These are phyloP conservation scores for Debaryomycetaceae sp. DNA, from an alignment of 1,139 yeast species.

Conservation along the genomic window DNA sequence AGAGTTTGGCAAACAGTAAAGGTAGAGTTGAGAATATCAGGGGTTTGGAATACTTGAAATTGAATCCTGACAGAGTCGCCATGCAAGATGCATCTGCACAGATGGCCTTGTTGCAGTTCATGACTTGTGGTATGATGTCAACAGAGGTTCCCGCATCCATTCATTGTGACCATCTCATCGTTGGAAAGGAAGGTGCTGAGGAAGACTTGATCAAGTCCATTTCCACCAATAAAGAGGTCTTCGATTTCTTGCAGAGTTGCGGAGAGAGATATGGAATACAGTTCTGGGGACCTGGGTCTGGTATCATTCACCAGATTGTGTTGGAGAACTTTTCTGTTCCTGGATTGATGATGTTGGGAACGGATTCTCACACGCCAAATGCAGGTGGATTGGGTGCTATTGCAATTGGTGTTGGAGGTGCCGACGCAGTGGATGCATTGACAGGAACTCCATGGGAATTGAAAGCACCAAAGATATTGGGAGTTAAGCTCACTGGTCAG, in stretches of 20 bases:
- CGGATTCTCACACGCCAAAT: conserved; percentile 96
- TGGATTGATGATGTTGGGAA: conserved; percentile 93
- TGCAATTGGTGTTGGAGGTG: conserved; percentile 99
- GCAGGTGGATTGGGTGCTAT: conserved; percentile 98
- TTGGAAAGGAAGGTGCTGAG: conserved; percentile 89
- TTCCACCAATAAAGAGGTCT: conserved; percentile 87
- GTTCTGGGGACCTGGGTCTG: conserved; percentile 99
- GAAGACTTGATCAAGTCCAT: conserved; percentile 71
- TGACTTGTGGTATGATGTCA: conserved; percentile 86
- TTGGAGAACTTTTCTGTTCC: conserved; percentile 94
- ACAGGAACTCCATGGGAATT: conserved; percentile 99
- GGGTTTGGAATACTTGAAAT: conserved; percentile 81
- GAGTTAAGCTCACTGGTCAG: conserved; percentile 85
- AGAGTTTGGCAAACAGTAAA: conserved; percentile 50
- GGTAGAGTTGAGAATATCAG: conserved; percentile 59
- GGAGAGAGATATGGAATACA: conserved; percentile 92
- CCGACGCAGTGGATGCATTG: conserved; percentile 96
- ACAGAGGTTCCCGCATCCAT: conserved; percentile 93
- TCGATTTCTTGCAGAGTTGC: conserved; percentile 86
- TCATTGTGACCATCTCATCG: conserved; percentile 96
- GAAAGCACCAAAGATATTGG: conserved; percentile 90
- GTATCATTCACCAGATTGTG: conserved; percentile 96
- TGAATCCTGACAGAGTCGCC: conserved; percentile 96
- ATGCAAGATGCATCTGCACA: conserved; percentile 99
- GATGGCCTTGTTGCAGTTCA: conserved; percentile 93